These are phyloP conservation scores for Scedosporium boydii DNA, from an alignment of 2,329 filamentous ascomycete species.

Conservation along the genomic window DNA sequence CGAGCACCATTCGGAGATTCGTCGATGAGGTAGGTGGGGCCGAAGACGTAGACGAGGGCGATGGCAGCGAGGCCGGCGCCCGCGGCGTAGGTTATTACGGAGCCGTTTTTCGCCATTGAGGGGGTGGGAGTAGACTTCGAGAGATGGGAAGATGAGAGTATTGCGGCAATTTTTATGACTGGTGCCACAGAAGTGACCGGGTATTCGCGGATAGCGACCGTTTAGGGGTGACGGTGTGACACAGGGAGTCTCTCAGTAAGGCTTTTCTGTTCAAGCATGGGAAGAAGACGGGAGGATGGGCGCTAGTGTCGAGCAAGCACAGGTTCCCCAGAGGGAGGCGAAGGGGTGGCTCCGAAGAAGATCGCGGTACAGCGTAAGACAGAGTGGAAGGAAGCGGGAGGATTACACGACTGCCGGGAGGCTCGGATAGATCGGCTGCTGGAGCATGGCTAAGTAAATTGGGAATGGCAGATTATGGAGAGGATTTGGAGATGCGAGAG, in stretches of 20 bases:
- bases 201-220: too few relatives aligned
- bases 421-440: not conserved
- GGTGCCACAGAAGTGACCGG: not conserved
- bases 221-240: too few relatives aligned
- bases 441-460: not conserved
- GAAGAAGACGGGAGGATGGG: too few relatives aligned
- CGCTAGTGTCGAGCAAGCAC: too few relatives aligned
- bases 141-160: not conserved
- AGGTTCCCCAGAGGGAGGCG: not conserved
- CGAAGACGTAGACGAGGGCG: constrained; percentile 93
- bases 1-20: constrained; percentile 37
- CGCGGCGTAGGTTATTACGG: constrained; percentile 75
- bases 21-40: constrained; percentile 93
- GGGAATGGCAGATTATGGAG: not conserved
- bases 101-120: constrained; percentile 5
- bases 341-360: not conserved
- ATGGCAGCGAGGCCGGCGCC: constrained; percentile 91
- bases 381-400: not conserved
- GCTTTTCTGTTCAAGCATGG: too few relatives aligned
- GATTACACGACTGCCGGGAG: not conserved
- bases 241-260: too few relatives aligned
- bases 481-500: not conserved
- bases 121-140: not conserved
- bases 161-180: not conserved
- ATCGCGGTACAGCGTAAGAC: not conserved